Evolutionary conservation across 257 asterid genomes (phyloP).

Genomic region (Orobanche coerulescens): DNA sequence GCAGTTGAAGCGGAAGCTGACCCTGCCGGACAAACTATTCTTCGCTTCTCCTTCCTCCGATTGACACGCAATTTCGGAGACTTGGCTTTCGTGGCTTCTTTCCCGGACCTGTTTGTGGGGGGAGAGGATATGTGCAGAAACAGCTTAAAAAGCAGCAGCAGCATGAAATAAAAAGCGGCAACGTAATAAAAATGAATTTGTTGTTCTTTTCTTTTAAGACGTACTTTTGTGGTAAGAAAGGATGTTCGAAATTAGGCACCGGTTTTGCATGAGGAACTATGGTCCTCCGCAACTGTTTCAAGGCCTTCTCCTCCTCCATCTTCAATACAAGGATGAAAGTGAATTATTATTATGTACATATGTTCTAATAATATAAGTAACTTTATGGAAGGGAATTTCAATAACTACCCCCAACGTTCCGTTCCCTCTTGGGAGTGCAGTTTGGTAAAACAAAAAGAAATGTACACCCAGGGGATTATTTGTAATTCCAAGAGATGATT

Average conservation of each 20-base stretch:
- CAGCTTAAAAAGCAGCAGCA: not conserved
- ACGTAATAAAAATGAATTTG: not conserved
- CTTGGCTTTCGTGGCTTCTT: slow-evolving; percentile 60
- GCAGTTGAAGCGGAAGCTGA: slow-evolving; percentile 9
- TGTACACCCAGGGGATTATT: too few relatives aligned
- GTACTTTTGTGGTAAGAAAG: slow-evolving; percentile 82
- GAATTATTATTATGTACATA: too few relatives aligned
- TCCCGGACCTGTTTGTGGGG: slow-evolving; percentile 50
- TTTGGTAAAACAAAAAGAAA: too few relatives aligned
- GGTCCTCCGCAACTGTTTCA: slow-evolving; percentile 73
- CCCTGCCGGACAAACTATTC: slow-evolving; percentile 26
- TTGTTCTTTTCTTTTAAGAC: slow-evolving; percentile 3
- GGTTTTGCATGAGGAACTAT: slow-evolving; percentile 83
- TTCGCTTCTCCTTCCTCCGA: slow-evolving; percentile 50
- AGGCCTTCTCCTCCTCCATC: slow-evolving; percentile 97
- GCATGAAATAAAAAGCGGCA: not conserved
- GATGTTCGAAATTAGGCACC: slow-evolving; percentile 61
- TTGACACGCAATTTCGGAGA: slow-evolving; percentile 64
- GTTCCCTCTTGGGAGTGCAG: too few relatives aligned
- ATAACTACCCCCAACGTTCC: too few relatives aligned
- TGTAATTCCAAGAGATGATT: too few relatives aligned
- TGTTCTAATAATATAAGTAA: too few relatives aligned
- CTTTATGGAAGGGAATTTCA: too few relatives aligned
- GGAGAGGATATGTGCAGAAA: not conserved
- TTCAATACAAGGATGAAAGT: slow-evolving; percentile 9